Conservation (phyloP, 2,329 filamentous ascomycete species). For the Sporothrix humicola region DNA sequence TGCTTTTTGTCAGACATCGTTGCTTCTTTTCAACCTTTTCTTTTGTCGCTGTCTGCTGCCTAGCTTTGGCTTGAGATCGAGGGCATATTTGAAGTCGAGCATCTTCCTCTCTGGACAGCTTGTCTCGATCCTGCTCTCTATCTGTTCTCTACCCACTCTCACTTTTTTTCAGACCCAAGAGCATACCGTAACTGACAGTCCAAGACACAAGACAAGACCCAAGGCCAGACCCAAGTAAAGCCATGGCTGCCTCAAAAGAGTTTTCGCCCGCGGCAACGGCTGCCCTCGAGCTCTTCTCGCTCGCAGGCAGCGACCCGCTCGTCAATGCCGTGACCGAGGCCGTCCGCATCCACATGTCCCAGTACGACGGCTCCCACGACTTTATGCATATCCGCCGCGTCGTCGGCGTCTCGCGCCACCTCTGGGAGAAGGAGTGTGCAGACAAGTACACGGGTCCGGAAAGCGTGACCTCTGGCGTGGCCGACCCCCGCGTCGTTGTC, state of each 20-base stretch:
- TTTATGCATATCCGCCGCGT: constrained; percentile 85
- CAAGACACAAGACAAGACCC: no score
- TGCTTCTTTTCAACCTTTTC: neutral
- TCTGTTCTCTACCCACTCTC: neutral
- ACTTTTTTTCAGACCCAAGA: neutral
- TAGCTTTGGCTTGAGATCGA: neutral
- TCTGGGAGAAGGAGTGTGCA: constrained; percentile 43
- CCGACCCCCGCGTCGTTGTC: constrained; percentile 63
- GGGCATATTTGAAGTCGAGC: no score
- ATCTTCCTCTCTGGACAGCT: no score
- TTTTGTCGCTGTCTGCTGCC: constrained; percentile 6
- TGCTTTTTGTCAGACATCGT: neutral
- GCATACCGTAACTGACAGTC: no score
- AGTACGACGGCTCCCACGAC: constrained; percentile 86
- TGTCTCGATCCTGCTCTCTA: no score
- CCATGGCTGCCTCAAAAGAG: no score
- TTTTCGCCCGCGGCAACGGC: neutral
- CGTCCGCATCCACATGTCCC: constrained; percentile 73
- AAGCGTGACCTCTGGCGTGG: neutral
- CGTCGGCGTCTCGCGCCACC: constrained; percentile 70
- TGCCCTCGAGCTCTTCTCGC: constrained; percentile 29
- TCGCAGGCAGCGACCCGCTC: constrained; percentile 52
- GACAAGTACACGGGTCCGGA: no score
- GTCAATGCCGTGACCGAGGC: constrained; percentile 64
- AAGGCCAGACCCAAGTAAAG: no score